phyloP scores from a whole-genome alignment of 2,329 filamentous ascomycete species.

The Macrophomina tecta region DNA sequence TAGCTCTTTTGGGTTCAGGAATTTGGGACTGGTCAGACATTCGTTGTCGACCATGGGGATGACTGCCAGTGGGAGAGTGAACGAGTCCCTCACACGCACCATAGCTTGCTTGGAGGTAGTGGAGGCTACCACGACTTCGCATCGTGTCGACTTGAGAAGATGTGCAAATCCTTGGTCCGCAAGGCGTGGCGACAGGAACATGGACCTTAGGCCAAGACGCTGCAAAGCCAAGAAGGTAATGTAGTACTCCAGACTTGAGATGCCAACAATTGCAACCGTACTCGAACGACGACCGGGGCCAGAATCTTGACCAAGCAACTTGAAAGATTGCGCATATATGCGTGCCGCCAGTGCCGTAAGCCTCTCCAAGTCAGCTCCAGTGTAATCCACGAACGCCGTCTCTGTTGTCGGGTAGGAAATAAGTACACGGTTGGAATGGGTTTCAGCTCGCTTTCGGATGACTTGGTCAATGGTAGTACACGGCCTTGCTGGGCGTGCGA shows the following conservation, averaged over 20 bases:
- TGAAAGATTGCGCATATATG: constrained; percentile 4
- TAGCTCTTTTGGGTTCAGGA: not conserved
- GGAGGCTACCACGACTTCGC: not conserved
- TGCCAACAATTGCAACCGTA: constrained; percentile 17
- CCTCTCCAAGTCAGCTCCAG: constrained; percentile 10
- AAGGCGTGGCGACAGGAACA: constrained; percentile 62
- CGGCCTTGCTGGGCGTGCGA: not conserved
- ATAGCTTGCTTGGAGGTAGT: not conserved
- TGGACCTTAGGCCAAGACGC: constrained; percentile 60
- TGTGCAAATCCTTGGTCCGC: constrained; percentile 37
- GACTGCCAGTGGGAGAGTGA: not conserved
- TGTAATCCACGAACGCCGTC: constrained; percentile 15
- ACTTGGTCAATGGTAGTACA: constrained; percentile 21
- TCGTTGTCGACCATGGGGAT: not conserved
- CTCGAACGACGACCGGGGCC: not conserved
- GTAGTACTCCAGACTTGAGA: constrained; percentile 25
- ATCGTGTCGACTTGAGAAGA: constrained; percentile 4
- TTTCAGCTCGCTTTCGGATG: constrained; percentile 17
- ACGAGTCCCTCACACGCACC: constrained; percentile 1
- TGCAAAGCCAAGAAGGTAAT: constrained; percentile 60
- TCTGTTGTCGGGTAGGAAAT: constrained; percentile 20
- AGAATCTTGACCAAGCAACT: not conserved
- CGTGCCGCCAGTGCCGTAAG: constrained; percentile 14
- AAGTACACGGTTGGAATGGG: constrained; percentile 5
- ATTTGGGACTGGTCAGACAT: not conserved